Conservation (phyloP, 2,329 filamentous ascomycete genomes). For the Exophiala sp. region DNA sequence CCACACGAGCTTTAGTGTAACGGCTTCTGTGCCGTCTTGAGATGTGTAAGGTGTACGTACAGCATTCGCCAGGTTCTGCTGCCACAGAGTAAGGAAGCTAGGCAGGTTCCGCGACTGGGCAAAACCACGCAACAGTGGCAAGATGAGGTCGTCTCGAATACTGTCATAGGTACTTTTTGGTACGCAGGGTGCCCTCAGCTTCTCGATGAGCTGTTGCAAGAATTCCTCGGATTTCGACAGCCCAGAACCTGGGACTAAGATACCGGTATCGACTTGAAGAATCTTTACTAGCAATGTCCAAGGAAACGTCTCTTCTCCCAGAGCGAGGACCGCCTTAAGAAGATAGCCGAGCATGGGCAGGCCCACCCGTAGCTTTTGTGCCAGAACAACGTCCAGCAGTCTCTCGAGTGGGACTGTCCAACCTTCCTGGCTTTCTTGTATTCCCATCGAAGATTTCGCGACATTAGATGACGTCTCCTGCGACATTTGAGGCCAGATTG, state of each 20-base stretch:
- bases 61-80: conserved; percentile 36
- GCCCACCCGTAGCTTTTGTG: conserved; percentile 39
- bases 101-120: conserved; percentile 39
- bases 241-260: conserved; percentile 44
- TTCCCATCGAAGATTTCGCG: conserved; percentile 16
- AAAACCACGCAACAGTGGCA: conserved; percentile 41
- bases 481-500: conserved; percentile 34
- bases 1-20: conserved; percentile 37
- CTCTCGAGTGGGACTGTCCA: conserved; percentile 37
- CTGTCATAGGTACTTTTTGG: conserved; percentile 27
- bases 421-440: conserved; percentile 26
- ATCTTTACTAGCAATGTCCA: conserved; percentile 43
- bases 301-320: conserved; percentile 29
- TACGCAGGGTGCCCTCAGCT: conserved; percentile 19
- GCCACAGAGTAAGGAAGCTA: conserved; percentile 41
- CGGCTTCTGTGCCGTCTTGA: conserved; percentile 26
- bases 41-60: conserved; percentile 31
- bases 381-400: conserved; percentile 38
- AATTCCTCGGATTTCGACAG: conserved; percentile 36
- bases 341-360: conserved; percentile 41
- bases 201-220: conserved; percentile 36
- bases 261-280: conserved; percentile 41
- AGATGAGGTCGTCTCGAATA: conserved; percentile 38
- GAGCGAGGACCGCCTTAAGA: conserved; percentile 39
- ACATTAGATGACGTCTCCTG: conserved; percentile 12